Conservation (phyloP, 768 basidiomycete genomes). For the Wakefieldia striispora region DNA sequence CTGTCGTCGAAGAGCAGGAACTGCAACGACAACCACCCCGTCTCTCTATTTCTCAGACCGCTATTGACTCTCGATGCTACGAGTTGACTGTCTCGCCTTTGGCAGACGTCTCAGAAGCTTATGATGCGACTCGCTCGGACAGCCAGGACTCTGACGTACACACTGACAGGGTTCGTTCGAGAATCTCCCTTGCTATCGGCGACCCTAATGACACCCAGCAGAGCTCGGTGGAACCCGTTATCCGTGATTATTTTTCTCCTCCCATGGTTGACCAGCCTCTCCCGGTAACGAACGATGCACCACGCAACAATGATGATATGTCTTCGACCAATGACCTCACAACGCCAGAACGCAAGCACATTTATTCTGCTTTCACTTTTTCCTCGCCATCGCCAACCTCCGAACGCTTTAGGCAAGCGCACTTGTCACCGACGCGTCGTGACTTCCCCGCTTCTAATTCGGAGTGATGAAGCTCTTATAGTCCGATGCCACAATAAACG, state of each 20-base stretch:
- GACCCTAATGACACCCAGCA: slow-evolving; percentile 37
- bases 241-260: slow-evolving; percentile 52
- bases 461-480: slow-evolving; percentile 13
- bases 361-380: slow-evolving; percentile 77
- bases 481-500: background rate
- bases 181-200: background rate
- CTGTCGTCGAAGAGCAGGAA: slow-evolving; percentile 51
- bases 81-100: slow-evolving; percentile 76
- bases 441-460: slow-evolving; percentile 18
- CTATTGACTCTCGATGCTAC: slow-evolving; percentile 73
- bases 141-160: slow-evolving; percentile 41
- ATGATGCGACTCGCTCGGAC: slow-evolving; percentile 43
- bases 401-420: slow-evolving; percentile 49
- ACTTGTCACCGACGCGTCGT: slow-evolving; percentile 31
- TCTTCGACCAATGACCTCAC: slow-evolving; percentile 69
- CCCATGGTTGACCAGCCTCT: slow-evolving; percentile 16
- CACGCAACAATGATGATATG: slow-evolving; percentile 40
- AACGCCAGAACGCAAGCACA: slow-evolving; percentile 71
- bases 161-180: slow-evolving; percentile 47
- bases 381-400: slow-evolving; percentile 66
- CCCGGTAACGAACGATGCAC: slow-evolving; percentile 32
- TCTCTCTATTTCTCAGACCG: slow-evolving; percentile 44
- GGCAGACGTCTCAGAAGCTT: slow-evolving; percentile 73
- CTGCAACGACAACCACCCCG: slow-evolving; percentile 27
- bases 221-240: slow-evolving; percentile 52